Evolutionary conservation across 306 rosid species (phyloP), one percentile per base, ranked within the genome.

Genomic region (Gillenia trifoliata): DNA sequence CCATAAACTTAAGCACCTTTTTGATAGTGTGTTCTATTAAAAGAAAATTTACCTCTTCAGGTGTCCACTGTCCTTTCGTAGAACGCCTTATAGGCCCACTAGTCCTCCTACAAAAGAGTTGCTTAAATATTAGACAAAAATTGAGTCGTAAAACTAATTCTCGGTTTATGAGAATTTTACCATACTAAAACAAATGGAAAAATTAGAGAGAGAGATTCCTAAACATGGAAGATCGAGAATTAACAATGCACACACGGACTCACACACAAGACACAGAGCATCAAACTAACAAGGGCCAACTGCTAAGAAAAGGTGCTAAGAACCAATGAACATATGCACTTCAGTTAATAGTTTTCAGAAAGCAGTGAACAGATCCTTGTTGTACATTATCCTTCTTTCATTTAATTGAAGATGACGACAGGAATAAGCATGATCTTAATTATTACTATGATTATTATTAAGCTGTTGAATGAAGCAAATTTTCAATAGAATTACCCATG

Each of bases 1-100:
- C 41, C 41, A 38, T 38, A 38, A 13, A 60, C 56, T 55, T 41
- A 6, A 4, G 25, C 2, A 19, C 43, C n/a, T 20, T n/a, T 55
- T 3, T 29, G 26, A 31, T 8, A 13, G 40, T 41, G 4, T 65
- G 22, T 34, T 40, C 23, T 33, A 12, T 3, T 22, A 22, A 20
- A 47, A 72, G 13, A 11, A 26, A 54, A 73, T 66, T 79, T 54
- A 95, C 99, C 96, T 95, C 99, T 78, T 90, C 96, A 55, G 92
- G 68, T 1, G 96, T 92, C 99, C 99, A 95, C 68, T 95, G 97
- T 70, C 99, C 99, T 89, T 95, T 95, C 0, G 99, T 90, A 76
- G 99, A 95, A 68, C 98, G 99, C 89, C 99, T 89, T 6, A 98
- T 89, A 75, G 99, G 99, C 75, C 98, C 99, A 75, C 85, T 95